These are phyloP conservation scores for Thermothelomyces thermophilus DNA, from an alignment of 2,329 filamentous ascomycete genomes.

Conservation along the genomic window DNA sequence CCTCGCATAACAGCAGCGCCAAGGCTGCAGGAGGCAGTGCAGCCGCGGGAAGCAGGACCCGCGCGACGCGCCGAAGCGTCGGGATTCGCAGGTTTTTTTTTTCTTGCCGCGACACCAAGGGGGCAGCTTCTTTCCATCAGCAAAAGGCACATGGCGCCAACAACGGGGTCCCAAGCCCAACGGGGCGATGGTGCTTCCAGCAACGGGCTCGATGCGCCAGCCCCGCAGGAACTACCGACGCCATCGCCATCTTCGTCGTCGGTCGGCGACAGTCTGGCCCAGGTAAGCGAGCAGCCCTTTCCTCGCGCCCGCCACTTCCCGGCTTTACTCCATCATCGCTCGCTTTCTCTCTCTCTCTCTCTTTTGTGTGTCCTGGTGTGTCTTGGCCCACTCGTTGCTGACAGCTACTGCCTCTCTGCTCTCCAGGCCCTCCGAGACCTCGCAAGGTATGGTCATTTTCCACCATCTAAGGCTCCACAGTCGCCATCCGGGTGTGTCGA, in stretches of 20 bases:
- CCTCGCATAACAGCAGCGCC: no score
- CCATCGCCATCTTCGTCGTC: constrained; percentile 14
- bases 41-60: no score
- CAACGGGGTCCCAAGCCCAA: no score
- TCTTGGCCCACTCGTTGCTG: constrained; percentile 15
- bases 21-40: no score
- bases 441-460: constrained; percentile 27
- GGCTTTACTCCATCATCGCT: constrained; percentile 10
- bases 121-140: no score
- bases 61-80: no score
- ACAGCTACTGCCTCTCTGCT: constrained; percentile 15
- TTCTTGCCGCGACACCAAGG: no score
- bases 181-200: background rate
- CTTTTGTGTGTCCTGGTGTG: background rate
- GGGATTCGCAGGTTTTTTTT: no score
- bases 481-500: no score
- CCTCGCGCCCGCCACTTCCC: constrained; percentile 1
- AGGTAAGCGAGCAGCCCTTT: constrained; percentile 15
- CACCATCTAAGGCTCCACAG: background rate
- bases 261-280: constrained; percentile 17
- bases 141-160: no score
- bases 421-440: constrained; percentile 31
- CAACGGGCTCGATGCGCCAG: no score
- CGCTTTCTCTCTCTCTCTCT: background rate
- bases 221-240: background rate